A percentile compares a stretch with the other conserved stretches of the same genome.
These are phyloP conservation scores for Talinum fruticosum DNA, from an alignment of 148 eudicot genomes.

Conservation along the genomic window DNA sequence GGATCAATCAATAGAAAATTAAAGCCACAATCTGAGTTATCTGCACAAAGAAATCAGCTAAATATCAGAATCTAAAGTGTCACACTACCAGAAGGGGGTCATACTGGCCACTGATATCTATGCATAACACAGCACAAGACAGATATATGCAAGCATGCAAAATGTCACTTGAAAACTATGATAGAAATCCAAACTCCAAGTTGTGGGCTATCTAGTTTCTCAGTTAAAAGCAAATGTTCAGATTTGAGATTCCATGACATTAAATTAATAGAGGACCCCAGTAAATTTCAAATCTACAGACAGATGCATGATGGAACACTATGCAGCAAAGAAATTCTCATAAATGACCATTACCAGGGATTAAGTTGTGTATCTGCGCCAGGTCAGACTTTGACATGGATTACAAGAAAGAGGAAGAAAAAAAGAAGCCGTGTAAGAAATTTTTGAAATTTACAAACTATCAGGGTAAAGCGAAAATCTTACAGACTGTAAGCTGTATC, in stretches of 20 bases:
- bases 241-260: neutral
- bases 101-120: neutral
- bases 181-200: neutral
- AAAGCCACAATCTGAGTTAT: slow-evolving; percentile 62
- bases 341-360: slow-evolving; percentile 65
- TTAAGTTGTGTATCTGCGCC: slow-evolving; percentile 61
- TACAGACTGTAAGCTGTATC: neutral
- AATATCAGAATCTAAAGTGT: slow-evolving; percentile 8
- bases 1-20: slow-evolving; percentile 87
- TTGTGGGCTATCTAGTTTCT: neutral
- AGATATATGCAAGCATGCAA: neutral
- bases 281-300: too few species aligned
- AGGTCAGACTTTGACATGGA: slow-evolving; percentile 74
- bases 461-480: neutral
- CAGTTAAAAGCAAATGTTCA: neutral
- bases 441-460: neutral
- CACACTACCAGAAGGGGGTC: neutral
- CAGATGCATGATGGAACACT: slow-evolving; percentile 17
- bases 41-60: slow-evolving; percentile 43
- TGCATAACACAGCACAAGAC: neutral
- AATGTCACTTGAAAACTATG: neutral
- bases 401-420: slow-evolving; percentile 33
- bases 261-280: too few species aligned
- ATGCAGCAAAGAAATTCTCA: slow-evolving; percentile 17
- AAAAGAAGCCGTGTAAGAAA: slow-evolving; percentile 24